Conservation (phyloP, 305 asterid species). For the Fraxinus sp. region DNA sequence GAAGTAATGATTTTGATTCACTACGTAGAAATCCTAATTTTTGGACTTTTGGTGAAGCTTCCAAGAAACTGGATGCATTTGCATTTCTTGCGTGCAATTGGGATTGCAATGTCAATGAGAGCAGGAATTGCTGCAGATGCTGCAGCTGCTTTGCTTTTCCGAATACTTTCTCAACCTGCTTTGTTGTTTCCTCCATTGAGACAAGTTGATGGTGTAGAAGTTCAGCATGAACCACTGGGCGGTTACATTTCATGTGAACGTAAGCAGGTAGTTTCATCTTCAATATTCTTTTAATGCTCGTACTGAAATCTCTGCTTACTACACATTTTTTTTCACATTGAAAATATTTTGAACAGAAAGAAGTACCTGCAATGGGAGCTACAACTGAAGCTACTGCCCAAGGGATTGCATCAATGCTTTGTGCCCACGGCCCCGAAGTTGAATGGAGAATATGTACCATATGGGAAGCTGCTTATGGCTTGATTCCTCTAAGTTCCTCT, state of each 20-base stretch:
- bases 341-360: constrained; percentile 55
- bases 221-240: constrained; percentile 61
- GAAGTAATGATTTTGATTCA: constrained; percentile 16
- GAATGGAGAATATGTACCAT: constrained; percentile 99
- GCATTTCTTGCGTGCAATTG: constrained; percentile 97
- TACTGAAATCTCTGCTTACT: constrained; percentile 1
- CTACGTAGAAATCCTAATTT: constrained; percentile 23
- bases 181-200: constrained; percentile 91
- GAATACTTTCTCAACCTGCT: constrained; percentile 96
- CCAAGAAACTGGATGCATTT: constrained; percentile 99
- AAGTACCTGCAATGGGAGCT: constrained; percentile 79
- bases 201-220: constrained; percentile 89
- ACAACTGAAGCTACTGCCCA: constrained; percentile 97
- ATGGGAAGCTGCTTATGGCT: constrained; percentile 99
- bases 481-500: constrained; percentile 92
- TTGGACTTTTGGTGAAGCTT: constrained; percentile 56
- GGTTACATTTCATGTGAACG: constrained; percentile 55
- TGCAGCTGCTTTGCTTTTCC: constrained; percentile 98
- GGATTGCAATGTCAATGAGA: constrained; percentile 98
- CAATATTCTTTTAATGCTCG: constrained; percentile 22
- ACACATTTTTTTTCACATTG: constrained; percentile 21
- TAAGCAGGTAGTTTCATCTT: constrained; percentile 58
- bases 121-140: constrained; percentile 96
- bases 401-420: constrained; percentile 99
- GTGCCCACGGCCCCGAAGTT: constrained; percentile 98